Base-by-base conservation (phyloP, 768 basidiomycete genomes). In the Cytidiella melzeri region DNA sequence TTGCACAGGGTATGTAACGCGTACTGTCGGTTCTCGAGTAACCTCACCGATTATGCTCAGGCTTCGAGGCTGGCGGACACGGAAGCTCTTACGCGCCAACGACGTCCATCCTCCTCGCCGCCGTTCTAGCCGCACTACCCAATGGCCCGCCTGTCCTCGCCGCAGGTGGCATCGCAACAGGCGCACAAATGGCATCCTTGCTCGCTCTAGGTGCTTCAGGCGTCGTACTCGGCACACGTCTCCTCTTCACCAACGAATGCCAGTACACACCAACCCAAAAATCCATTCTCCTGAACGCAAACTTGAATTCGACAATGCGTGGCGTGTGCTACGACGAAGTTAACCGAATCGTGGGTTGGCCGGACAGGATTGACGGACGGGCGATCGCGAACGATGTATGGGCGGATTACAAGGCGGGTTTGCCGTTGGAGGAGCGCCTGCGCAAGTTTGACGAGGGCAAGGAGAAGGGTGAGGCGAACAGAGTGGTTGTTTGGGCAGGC, bases 41-140 rank as follows among this genome's bases (percentile, higher is more conserved):
- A 41, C 15, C 19, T 24, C 27, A 5, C 11, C n/a, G 7, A 15
- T 43, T 5, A 21, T 50, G n/a, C 47, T 28, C 58, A 91, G 89
- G 89, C 3, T 78, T 72, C 48, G 90, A 92, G 66, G 77, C 86
- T 34, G 90, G 90, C 6, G 90, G 90, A 23, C 90, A 92, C 64
- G 87, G 86, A 5, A 66, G 73, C 41, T 55, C 66, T 19, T 60
- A 71, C 36, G 78, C 84, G 5, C 75, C 77, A 30, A 79, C 88
- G 1, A 70, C 86, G 46, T 64, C 81, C 47, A 77, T 75, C 12
- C 68, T 91, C 39, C 59, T 90, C 47, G 72, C 83, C 5, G 67
- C 72, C 47, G 69, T 87, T 55, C 65, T 80, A 38, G 63, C 71
- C 30, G 67, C 64, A 10, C 53, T 80, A 18, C 61, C 61, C 28